Percentiles rank a stretch among this genome's conserved stretches.
Evolutionary conservation across 1,139 yeast species (phyloP).

Genomic region (Saccharomyces hybrid): DNA sequence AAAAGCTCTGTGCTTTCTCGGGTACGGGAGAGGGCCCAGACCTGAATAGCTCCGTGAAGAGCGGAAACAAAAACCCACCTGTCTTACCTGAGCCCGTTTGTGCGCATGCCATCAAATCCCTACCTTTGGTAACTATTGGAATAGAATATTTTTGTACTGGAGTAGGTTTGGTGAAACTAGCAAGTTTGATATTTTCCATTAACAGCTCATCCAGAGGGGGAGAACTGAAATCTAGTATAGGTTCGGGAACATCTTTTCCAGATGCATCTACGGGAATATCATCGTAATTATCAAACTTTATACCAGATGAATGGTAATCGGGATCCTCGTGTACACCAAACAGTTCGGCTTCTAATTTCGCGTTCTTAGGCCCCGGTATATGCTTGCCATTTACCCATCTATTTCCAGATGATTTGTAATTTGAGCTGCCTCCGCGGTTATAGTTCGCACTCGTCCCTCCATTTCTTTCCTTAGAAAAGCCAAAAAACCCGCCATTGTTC

Average conservation of each 20-base stretch:
- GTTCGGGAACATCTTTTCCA: constrained; percentile 90
- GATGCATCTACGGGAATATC: constrained; percentile 96
- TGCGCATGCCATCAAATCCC: constrained; percentile 99
- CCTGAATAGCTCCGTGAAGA: constrained; percentile 77
- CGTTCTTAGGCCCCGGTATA: constrained; percentile 68
- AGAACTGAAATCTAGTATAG: constrained; percentile 71
- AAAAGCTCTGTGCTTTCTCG: constrained; percentile 37
- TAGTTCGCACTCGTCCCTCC: constrained; percentile 1
- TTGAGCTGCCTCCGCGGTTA: constrained; percentile 17
- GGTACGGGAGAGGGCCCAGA: constrained; percentile 73
- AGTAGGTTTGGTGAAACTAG: constrained; percentile 89
- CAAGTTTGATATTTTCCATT: constrained; percentile 74
- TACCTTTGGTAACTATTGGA: constrained; percentile 87
- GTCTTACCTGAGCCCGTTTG: constrained; percentile 99
- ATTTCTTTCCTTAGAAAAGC: constrained; percentile 7
- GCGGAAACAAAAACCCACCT: constrained; percentile 98
- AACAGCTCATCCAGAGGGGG: constrained; percentile 87
- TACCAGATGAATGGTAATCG: constrained; percentile 80
- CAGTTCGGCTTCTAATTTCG: constrained; percentile 63
- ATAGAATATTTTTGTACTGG: constrained; percentile 98
- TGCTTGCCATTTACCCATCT: constrained; percentile 83
- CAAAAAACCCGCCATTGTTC: constrained; percentile 18
- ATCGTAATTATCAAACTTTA: constrained; percentile 95
- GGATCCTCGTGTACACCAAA: constrained; percentile 82
- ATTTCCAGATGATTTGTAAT: constrained; percentile 31